These are phyloP conservation scores for Colletotrichum musae DNA, from an alignment of 2,329 filamentous ascomycete species.

Conservation along the genomic window DNA sequence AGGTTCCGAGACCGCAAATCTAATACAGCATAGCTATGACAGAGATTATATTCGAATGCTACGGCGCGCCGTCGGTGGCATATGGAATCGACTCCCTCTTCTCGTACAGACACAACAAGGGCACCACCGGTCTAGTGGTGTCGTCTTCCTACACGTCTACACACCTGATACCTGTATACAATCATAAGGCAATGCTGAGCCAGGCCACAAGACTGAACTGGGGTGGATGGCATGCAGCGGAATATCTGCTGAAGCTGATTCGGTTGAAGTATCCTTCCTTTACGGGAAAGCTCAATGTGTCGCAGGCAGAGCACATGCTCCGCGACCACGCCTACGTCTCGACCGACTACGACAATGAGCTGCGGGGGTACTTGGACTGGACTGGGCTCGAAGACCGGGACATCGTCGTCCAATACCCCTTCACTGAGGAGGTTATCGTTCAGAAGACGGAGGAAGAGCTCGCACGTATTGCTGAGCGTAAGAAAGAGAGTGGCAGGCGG, in stretches of 20 bases:
- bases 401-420: slow-evolving; percentile 92
- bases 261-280: slow-evolving; percentile 93
- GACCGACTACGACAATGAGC: slow-evolving; percentile 84
- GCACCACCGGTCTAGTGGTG: slow-evolving; percentile 87
- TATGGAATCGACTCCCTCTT: slow-evolving; percentile 98
- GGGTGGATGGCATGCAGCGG: slow-evolving; percentile 91
- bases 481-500: slow-evolving; percentile 92
- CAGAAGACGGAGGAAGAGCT: slow-evolving; percentile 97
- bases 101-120: slow-evolving; percentile 93
- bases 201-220: slow-evolving; percentile 94
- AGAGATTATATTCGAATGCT: slow-evolving; percentile 97
- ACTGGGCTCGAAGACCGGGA: slow-evolving; percentile 91
- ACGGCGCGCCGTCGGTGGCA: slow-evolving; percentile 88
- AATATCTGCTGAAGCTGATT: slow-evolving; percentile 92
- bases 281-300: slow-evolving; percentile 85
- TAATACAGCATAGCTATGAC: slow-evolving; percentile 81
- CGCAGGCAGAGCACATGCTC: slow-evolving; percentile 90
- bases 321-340: slow-evolving; percentile 92
- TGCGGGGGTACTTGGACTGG: slow-evolving; percentile 87
- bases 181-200: slow-evolving; percentile 85
- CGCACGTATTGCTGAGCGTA: slow-evolving; percentile 89
- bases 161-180: slow-evolving; percentile 93
- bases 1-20: slow-evolving; percentile 44
- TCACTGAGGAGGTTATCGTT: slow-evolving; percentile 88
- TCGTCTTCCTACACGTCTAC: slow-evolving; percentile 95